These are phyloP conservation scores for Endocladia muricata DNA, from an alignment of 31 red algal species.

Conservation along the genomic window DNA sequence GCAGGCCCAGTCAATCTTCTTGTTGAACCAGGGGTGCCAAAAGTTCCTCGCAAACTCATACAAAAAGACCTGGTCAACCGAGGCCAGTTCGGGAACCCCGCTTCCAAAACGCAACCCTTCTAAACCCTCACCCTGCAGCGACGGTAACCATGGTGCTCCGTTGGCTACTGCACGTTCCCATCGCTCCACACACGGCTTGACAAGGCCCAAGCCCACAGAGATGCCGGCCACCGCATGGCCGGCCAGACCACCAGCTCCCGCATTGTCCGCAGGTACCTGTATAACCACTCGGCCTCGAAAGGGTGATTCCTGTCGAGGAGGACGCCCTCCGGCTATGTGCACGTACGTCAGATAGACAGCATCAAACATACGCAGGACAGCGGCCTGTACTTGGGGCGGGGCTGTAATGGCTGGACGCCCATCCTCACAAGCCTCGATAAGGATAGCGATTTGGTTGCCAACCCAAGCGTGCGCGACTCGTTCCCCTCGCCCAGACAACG, in stretches of 20 bases:
- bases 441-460: not conserved
- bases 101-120: not conserved
- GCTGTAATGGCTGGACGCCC: not conserved
- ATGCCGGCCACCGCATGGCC: not conserved
- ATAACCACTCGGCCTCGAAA: not conserved
- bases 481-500: not conserved
- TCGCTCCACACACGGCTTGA: not conserved
- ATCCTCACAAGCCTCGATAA: not conserved
- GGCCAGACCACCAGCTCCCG: not conserved
- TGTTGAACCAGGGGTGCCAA: not conserved
- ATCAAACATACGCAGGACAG: not conserved
- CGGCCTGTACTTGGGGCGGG: not conserved
- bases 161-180: not conserved
- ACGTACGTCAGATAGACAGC: not conserved
- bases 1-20: not conserved
- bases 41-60: not conserved
- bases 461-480: not conserved
- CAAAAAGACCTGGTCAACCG: conserved; percentile 2
- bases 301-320: not conserved
- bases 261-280: not conserved
- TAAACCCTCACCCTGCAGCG: not conserved
- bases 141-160: not conserved
- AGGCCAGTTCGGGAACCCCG: not conserved
- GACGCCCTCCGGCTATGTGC: not conserved
- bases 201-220: not conserved